phyloP scores from a whole-genome alignment of 1,284 basidiomycete genomes.

The Entoloma clypeatum region DNA sequence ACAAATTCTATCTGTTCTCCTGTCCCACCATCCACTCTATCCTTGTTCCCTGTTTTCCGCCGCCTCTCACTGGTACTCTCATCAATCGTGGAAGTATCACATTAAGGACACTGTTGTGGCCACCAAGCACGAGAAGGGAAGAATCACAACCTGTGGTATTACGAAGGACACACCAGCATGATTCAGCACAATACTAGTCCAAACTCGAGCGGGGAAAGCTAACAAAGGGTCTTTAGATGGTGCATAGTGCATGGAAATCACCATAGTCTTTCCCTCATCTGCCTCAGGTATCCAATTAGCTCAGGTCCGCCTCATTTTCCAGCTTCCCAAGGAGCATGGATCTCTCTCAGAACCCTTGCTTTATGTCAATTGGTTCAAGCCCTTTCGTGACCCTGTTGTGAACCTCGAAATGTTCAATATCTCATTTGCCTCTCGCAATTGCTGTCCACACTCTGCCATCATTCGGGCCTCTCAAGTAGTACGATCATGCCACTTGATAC shows the following conservation, averaged over 20 bases:
- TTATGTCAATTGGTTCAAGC: slow-evolving; percentile 13
- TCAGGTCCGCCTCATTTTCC: slow-evolving; percentile 11
- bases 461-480: slow-evolving; percentile 13
- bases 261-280: neutral
- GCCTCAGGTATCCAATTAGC: slow-evolving; percentile 8
- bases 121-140: neutral
- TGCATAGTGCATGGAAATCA: neutral
- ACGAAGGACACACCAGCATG: slow-evolving; percentile 3
- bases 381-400: neutral
- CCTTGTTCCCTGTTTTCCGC: slow-evolving; percentile 9
- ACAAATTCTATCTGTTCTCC: neutral
- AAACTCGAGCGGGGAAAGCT: neutral
- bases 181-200: slow-evolving; percentile 12
- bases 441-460: slow-evolving; percentile 11
- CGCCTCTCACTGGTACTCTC: slow-evolving; percentile 4
- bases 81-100: slow-evolving; percentile 6
- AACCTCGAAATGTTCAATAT: slow-evolving; percentile 7
- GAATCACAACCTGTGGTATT: slow-evolving; percentile 5
- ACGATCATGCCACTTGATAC: slow-evolving; percentile 14
- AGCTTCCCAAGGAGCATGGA: slow-evolving; percentile 3
- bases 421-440: slow-evolving; percentile 13
- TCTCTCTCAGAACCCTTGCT: slow-evolving; percentile 7
- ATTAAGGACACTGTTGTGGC: slow-evolving; percentile 7
- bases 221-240: slow-evolving; percentile 8
- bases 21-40: neutral